These are phyloP conservation scores for Ceratocystis eucalypticola DNA, from an alignment of 2,329 filamentous ascomycete genomes.

Conservation along the genomic window DNA sequence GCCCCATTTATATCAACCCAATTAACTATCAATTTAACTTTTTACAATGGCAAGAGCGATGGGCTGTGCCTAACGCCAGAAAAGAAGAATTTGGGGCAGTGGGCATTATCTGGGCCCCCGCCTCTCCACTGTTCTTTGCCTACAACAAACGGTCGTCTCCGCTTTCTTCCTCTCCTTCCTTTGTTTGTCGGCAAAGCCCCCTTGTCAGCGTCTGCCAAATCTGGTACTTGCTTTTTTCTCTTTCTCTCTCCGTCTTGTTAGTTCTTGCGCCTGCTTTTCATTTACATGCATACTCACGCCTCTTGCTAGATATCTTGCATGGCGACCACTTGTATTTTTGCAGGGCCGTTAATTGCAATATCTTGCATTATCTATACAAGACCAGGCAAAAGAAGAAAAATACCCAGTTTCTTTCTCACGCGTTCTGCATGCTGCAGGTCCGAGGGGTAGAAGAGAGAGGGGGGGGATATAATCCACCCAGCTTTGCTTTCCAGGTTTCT, in stretches of 20 bases:
- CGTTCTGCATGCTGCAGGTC: too few species aligned
- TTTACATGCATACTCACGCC: background rate
- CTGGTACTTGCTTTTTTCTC: background rate
- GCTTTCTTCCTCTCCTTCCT: background rate
- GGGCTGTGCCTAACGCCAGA: background rate
- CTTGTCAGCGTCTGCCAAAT: background rate
- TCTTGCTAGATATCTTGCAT: background rate
- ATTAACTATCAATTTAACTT: background rate
- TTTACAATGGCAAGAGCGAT: slow-evolving; percentile 1
- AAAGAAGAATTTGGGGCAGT: too few species aligned
- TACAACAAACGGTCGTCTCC: background rate
- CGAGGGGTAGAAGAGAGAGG: too few species aligned
- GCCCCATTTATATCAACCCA: background rate
- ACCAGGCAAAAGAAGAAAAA: too few species aligned
- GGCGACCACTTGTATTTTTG: too few species aligned
- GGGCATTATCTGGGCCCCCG: background rate
- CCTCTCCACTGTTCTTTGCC: background rate
- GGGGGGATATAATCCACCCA: too few species aligned
- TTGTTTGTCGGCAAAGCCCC: background rate
- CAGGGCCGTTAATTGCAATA: too few species aligned
- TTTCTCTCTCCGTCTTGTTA: background rate
- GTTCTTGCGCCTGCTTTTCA: background rate
- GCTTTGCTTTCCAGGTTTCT: too few species aligned
- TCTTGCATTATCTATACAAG: too few species aligned
- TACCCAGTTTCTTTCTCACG: too few species aligned